Base-by-base conservation (phyloP, 2,329 filamentous ascomycete genomes). In the Phaeophleospora eucalypticola region DNA sequence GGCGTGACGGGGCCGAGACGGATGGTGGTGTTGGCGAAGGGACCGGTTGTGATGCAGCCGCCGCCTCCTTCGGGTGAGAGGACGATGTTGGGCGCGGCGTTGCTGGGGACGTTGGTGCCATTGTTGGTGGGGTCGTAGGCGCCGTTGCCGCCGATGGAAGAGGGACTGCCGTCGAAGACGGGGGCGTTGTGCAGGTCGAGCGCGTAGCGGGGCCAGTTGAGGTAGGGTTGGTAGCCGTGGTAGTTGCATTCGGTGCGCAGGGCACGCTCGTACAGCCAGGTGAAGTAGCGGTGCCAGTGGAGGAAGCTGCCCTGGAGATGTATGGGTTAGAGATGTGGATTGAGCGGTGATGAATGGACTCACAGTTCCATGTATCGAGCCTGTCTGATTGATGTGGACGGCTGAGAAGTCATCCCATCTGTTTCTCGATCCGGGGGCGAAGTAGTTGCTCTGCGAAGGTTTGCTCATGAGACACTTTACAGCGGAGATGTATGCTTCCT, bases 101-200 rank as follows among this genome's bases (percentile, higher is more conserved):
- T 42, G 41, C 17, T 33, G 3, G 49, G 54, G 41, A 51, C 41
- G 29, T 29, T 49, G 15, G 76, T 73, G 0, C 74, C 78, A 33
- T 71, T 70, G 32, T 49, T 41, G 12, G 16, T 27, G 2, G 32
- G 21, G 24, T 47, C 45, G 15, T 47, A 53, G 6, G 41, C 53
- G 17, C 64, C 63, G 36, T 66, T 59, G n/a, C 59, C 58, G 37
- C 57, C 52, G 19, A 67, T 56, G 10, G 70, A 68, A 17, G 70
- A 74, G 14, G 70, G 71, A 45, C 70, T 74, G 41, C 79, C 79
- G 54, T 82, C 78, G 44, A 82, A 80, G 44, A 80, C 57, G 3
- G 77, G 75, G 0, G 76, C 78, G 38, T 70, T 69, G 35, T 56
- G 36, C 3, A 60, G 51, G 36, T 80, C 71, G 2, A 65, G 51